Evolutionary conservation across 2,329 filamentous ascomycete species (phyloP), one percentile per base, ranked within the genome.

Genomic region (Alternaria viburni): DNA sequence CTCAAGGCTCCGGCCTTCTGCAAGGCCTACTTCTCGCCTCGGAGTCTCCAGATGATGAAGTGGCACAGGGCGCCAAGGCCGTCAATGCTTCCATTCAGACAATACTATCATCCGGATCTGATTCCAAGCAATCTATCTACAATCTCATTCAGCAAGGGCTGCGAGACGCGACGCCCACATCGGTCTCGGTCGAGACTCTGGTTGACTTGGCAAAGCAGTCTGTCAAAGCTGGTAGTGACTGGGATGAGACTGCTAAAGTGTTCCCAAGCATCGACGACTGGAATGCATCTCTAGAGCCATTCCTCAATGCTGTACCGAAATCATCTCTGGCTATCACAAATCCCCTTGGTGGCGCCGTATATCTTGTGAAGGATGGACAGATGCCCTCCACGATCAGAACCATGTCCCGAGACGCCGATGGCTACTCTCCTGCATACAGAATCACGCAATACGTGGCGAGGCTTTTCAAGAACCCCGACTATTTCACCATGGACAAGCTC

Each of bases 261-360:
- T 82, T 96, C 41, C 93, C 93, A 0, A 86, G 86, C 68, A 80
- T 83, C 0, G 81, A 85, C 3, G 80, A 87, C 10, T 97, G 94
- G 93, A 84, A 86, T 69, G 70, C 83, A 13, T 86, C 91, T 13
- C 79, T 97, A 3, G 73, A 77, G 0, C 81, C 81, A 1, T 85
- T 93, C 60, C 79, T 91, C 6, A 77, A 83, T 28, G 74, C 80
- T 1, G 70, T 81, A 1, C 86, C 89, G 3, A 87, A 88, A 64
- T 83, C 87, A 6, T 89, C 92, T 0, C 80, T 97, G 4, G 88
- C 92, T 0, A 87, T 97, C 5, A 92, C 90, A 3, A 94, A 89
- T 73, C 86, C 85, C 23, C 82, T 97, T 7, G 89, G 88, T 0
- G 93, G 93, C 4, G 88, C 88, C 1, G 86, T 91, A 6, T 89